These are phyloP conservation scores for Echinosophora koreensis DNA, from an alignment of 306 rosid genomes.

Conservation along the genomic window DNA sequence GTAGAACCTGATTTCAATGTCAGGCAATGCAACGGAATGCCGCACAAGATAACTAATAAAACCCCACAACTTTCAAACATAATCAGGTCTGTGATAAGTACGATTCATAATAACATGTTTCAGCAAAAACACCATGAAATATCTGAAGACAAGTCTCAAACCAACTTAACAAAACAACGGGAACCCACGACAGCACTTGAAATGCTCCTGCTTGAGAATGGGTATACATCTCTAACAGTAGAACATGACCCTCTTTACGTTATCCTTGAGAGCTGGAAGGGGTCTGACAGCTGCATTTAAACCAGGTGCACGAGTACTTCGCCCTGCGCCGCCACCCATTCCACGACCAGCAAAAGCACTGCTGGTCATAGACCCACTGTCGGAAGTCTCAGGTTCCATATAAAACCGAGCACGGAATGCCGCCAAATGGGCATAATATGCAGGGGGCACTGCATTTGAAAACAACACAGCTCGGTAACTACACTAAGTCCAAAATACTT, in stretches of 20 bases:
- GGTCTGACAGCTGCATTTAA: constrained; percentile 84
- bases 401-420: constrained; percentile 95
- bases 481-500: too few species aligned
- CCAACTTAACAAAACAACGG: too few species aligned
- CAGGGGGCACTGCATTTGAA: constrained; percentile 86
- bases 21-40: too few species aligned
- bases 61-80: not conserved
- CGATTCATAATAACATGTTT: not conserved
- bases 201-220: too few species aligned
- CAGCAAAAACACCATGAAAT: not conserved
- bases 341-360: constrained; percentile 77
- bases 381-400: constrained; percentile 91
- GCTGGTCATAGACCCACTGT: constrained; percentile 90
- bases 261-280: constrained; percentile 84
- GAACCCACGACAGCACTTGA: not conserved
- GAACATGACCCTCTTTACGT: constrained; percentile 93
- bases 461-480: not conserved
- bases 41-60: not conserved
- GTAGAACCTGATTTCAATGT: too few species aligned
- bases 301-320: constrained; percentile 73
- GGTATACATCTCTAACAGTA: constrained; percentile 60
- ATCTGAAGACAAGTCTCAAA: not conserved
- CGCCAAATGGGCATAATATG: constrained; percentile 93
- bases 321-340: constrained; percentile 55
- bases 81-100: too few species aligned